Base-by-base conservation (phyloP, 1,284 basidiomycete species). In the Phylloporus sp. region DNA sequence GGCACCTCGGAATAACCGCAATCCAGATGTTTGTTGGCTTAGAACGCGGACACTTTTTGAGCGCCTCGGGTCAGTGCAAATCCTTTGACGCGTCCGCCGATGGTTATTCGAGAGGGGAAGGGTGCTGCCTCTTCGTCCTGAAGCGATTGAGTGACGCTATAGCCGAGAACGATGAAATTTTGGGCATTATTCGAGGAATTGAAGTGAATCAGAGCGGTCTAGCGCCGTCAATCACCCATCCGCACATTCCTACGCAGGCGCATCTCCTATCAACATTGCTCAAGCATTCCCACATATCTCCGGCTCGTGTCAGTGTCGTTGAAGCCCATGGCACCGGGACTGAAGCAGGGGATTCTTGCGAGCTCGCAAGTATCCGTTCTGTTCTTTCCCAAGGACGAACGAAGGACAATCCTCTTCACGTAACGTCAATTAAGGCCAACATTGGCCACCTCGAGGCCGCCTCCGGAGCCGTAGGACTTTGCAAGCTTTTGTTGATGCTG, bases 281-380 rank as follows among this genome's bases (percentile, higher is more conserved):
- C 17, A 71, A 79, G 5, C 81, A 80, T 52, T 80, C 89, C 12
- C 83, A 84, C 4, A 75, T 91, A 6, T 75, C 81, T 49, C 78
- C 87, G 0, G 74, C 75, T 56, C 81, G 85, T 11, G 80, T 93
- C 66, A 87, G 83, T 69, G 85, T 92, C 23, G 82, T 90, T 20
- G 91, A 93, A 74, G 91, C 91, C 1, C 91, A 93, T 73, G 91
- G 91, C 2, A 91, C 91, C 1, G 91, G 88, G 0, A 89, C 91
- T 0, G 88, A 89, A 72, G 88, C 88, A 3, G 91, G 91, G 14
- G 91, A 93, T 75, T 85, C 88, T 1, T 84, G 81, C 67, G 91
- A 93, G 72, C 73, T 92, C 45, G 84, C 86, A 67, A 88, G 88
- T 64, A 86, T 93, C 65, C 85, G 90, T 32, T 78, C 74, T n/a